These are phyloP conservation scores for Themeda triandra DNA, from an alignment of 176 grass and related monocot genomes.

Conservation along the genomic window DNA sequence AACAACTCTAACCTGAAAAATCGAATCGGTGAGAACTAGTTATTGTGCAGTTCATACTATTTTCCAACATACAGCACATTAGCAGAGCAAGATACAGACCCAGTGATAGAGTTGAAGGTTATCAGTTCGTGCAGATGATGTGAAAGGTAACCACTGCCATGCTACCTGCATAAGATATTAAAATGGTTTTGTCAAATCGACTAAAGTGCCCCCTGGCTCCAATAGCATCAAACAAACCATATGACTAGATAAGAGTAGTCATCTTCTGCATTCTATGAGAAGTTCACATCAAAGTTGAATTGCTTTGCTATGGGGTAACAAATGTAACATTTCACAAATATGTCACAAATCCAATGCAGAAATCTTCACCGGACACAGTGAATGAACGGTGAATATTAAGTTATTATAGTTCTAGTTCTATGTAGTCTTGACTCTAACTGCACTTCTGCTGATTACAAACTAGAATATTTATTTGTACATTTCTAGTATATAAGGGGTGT, in stretches of 20 bases:
- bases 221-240: neutral
- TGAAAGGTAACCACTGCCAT: conserved; percentile 96
- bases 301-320: neutral
- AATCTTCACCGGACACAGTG: neutral
- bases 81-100: conserved; percentile 51
- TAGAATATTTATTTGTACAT: neutral
- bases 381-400: neutral
- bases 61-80: conserved; percentile 10
- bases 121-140: conserved; percentile 78
- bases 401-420: neutral
- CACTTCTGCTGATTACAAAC: neutral
- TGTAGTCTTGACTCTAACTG: neutral
- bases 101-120: conserved; percentile 90
- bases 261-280: conserved; percentile 9
- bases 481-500: neutral
- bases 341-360: neutral
- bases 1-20: conserved; percentile 80
- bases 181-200: conserved; percentile 7
- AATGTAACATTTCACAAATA: neutral
- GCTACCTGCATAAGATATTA: conserved; percentile 60
- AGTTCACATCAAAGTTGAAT: neutral
- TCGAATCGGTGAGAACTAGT: neutral
- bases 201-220: neutral
- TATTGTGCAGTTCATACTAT: neutral
- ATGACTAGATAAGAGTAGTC: neutral